Conservation (phyloP, 257 asterid species). For the Linaria vulgaris region DNA sequence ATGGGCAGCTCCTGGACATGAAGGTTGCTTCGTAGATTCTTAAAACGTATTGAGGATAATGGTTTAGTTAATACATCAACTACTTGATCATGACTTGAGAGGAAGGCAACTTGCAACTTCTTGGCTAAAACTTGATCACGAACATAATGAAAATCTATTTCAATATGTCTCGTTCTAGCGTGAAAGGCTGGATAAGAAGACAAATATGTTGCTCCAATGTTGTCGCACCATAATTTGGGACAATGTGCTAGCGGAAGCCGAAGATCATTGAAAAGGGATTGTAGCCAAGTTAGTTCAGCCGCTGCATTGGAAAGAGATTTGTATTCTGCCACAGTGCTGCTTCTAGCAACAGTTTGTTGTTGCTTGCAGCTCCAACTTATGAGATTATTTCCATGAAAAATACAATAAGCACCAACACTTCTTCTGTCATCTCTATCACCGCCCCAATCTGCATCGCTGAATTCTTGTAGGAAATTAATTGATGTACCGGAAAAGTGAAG, state of each 20-base stretch:
- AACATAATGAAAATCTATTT: not conserved
- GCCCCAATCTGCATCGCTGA: not conserved
- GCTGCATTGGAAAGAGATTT: not conserved
- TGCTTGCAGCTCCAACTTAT: no score
- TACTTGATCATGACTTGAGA: no score
- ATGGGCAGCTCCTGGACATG: constrained; percentile 1
- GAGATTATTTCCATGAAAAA: not conserved
- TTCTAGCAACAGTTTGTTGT: not conserved
- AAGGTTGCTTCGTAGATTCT: constrained; percentile 6
- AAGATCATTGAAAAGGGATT: not conserved
- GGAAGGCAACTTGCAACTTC: not conserved
- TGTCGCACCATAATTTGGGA: not conserved
- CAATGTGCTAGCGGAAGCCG: no score
- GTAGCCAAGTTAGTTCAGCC: not conserved
- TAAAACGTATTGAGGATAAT: not conserved
- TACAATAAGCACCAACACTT: constrained; percentile 1
- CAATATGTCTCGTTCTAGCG: not conserved
- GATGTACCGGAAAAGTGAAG: not conserved
- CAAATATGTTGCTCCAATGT: not conserved
- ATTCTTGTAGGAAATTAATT: not conserved
- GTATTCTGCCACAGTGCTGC: not conserved
- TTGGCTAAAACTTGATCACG: not conserved
- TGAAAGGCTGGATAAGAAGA: not conserved
- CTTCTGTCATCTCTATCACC: not conserved
- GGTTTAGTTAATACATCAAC: no score